Conservation (phyloP, 176 grass and related monocot genomes). For the Lolium perenne region DNA sequence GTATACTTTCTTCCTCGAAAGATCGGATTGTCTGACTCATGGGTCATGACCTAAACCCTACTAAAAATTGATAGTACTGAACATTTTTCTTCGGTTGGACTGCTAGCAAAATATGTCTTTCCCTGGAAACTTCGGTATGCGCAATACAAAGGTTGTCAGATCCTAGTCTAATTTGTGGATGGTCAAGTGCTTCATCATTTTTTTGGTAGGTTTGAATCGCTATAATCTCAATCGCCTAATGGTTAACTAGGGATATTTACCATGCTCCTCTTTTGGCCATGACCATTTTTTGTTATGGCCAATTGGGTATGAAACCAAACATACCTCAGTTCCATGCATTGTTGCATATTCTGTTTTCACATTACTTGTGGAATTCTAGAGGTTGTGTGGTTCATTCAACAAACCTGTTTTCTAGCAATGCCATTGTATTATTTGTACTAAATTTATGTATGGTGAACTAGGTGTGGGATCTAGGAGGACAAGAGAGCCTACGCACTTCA, state of each 20-base stretch:
- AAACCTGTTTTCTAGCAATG: background rate
- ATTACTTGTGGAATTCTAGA: background rate
- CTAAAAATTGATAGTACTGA: background rate
- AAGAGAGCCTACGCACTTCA: slow-evolving; percentile 86
- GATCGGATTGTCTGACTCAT: background rate
- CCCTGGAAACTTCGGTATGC: background rate
- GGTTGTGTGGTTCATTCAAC: background rate
- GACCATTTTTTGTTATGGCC: background rate
- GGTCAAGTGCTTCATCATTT: background rate
- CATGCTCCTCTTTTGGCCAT: background rate
- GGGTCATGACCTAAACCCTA: background rate
- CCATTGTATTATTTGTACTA: background rate
- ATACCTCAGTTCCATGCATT: background rate
- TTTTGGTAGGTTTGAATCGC: background rate
- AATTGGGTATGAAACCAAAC: background rate
- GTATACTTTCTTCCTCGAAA: background rate
- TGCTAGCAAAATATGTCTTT: background rate
- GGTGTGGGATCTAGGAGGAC: slow-evolving; percentile 98
- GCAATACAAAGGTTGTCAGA: background rate
- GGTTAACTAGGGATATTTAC: background rate
- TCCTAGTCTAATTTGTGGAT: background rate
- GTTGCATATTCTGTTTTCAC: background rate
- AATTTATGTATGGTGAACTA: slow-evolving; percentile 45
- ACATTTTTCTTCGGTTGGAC: background rate
- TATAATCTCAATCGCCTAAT: background rate